A percentile compares a stretch with the other conserved stretches of the same genome.
Conservation (phyloP, 1,284 basidiomycete species). For the Cystobasidium pallidum region DNA sequence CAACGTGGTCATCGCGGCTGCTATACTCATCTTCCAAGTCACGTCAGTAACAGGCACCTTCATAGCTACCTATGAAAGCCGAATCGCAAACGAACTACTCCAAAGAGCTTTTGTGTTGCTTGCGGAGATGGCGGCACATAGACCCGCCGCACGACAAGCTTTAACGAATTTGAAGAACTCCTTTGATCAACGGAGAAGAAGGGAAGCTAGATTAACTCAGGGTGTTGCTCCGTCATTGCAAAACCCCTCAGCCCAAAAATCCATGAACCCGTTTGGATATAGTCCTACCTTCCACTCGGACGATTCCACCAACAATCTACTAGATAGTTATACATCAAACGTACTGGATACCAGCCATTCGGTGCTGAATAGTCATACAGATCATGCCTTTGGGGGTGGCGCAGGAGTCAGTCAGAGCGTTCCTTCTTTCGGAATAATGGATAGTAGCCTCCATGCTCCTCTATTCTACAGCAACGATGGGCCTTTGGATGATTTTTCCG, state of each 20-base stretch:
- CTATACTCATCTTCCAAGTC: constrained; percentile 38
- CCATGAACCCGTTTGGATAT: constrained; percentile 8
- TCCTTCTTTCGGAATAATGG: constrained; percentile 21
- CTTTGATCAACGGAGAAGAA: constrained; percentile 2
- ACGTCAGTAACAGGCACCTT: constrained; percentile 22
- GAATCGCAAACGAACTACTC: constrained; percentile 10
- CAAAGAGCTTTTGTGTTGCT: constrained; percentile 22
- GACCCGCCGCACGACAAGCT: constrained; percentile 35
- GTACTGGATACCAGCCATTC: neutral
- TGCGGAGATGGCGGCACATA: constrained; percentile 18
- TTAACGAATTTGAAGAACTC: constrained; percentile 27
- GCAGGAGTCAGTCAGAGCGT: constrained; percentile 10
- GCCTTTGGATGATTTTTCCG: constrained; percentile 20
- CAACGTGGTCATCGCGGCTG: constrained; percentile 37
- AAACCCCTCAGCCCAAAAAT: neutral
- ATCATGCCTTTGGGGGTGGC: constrained; percentile 6
- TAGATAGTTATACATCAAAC: neutral
- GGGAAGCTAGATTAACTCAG: constrained; percentile 5
- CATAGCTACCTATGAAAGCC: constrained; percentile 25
- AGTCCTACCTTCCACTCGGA: constrained; percentile 8
- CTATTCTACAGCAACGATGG: constrained; percentile 27
- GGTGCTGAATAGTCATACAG: neutral
- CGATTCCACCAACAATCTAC: neutral
- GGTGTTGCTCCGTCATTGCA: neutral
- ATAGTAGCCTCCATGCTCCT: constrained; percentile 13